Evolutionary conservation across 202 grass and related monocot species (phyloP).

Genomic region (Tripidium arundinaceum): DNA sequence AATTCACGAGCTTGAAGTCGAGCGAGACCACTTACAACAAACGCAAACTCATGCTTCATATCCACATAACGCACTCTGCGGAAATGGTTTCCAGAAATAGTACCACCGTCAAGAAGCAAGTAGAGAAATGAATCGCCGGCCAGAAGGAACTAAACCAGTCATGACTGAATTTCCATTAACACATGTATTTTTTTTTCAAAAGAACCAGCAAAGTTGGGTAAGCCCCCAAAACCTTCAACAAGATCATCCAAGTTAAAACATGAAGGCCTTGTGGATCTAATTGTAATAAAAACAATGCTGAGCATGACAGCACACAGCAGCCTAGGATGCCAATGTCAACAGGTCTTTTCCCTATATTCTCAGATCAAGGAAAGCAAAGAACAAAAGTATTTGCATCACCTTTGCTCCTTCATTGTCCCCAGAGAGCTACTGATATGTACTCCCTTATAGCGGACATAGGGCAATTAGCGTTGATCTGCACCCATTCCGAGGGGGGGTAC

Average conservation of each 20-base stretch:
- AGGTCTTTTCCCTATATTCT: not conserved
- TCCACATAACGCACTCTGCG: slow-evolving; percentile 98
- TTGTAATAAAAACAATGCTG: slow-evolving; percentile 31
- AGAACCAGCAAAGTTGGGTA: slow-evolving; percentile 66
- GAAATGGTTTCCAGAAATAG: slow-evolving; percentile 85
- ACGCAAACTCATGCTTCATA: slow-evolving; percentile 99
- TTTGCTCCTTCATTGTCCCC: too few species aligned
- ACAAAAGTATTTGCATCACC: too few species aligned
- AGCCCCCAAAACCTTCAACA: slow-evolving; percentile 98
- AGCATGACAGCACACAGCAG: slow-evolving; percentile 24
- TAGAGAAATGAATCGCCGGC: slow-evolving; percentile 56
- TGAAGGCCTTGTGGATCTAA: slow-evolving; percentile 42
- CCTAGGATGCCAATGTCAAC: not conserved
- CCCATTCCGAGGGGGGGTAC: too few species aligned
- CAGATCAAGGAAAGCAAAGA: not conserved
- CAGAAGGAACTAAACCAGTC: slow-evolving; percentile 56
- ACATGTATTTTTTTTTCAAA: slow-evolving; percentile 51
- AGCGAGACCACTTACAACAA: slow-evolving; percentile 76
- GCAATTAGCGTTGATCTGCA: too few species aligned
- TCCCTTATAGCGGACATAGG: too few species aligned
- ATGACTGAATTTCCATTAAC: slow-evolving; percentile 66
- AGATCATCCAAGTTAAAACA: slow-evolving; percentile 91
- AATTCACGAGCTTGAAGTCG: not conserved
- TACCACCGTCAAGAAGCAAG: slow-evolving; percentile 63
- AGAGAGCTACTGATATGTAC: too few species aligned